Conservation (phyloP, 148 eudicot species). For the Chenopodium quinoa region DNA sequence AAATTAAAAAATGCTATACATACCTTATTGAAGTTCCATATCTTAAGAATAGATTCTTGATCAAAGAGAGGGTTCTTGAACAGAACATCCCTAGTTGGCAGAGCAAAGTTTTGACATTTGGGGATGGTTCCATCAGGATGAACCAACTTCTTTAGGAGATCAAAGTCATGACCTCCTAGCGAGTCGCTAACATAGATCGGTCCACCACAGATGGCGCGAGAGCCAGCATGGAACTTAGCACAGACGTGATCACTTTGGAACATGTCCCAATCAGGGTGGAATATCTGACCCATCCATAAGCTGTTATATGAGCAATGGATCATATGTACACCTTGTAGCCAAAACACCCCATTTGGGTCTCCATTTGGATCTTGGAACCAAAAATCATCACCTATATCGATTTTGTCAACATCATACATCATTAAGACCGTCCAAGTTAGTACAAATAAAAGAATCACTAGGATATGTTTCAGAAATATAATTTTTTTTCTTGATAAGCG, state of each 20-base stretch:
- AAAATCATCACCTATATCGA: constrained; percentile 63
- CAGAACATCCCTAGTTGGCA: constrained; percentile 76
- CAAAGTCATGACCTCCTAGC: constrained; percentile 72
- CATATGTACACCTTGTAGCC: constrained; percentile 85
- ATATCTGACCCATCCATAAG: constrained; percentile 91
- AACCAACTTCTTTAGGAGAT: constrained; percentile 60
- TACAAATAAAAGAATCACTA: too few relatives aligned
- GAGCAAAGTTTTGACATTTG: constrained; percentile 64
- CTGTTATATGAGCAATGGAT: constrained; percentile 92
- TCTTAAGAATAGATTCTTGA: constrained; percentile 77
- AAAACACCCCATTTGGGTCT: constrained; percentile 69
- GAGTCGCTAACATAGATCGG: constrained; percentile 81
- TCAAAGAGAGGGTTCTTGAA: constrained; percentile 81
- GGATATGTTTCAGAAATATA: too few relatives aligned
- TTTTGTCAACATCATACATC: too few relatives aligned
- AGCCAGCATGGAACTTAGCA: constrained; percentile 87
- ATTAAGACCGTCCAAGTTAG: background rate
- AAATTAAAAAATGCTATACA: constrained; percentile 16
- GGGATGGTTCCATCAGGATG: constrained; percentile 77
- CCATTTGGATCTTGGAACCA: constrained; percentile 88
- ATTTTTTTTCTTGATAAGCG: too few relatives aligned
- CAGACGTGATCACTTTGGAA: constrained; percentile 82
- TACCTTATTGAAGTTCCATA: constrained; percentile 90
- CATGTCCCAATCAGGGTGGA: constrained; percentile 98
- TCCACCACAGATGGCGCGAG: constrained; percentile 85